Evolutionary conservation across 495 filamentous ascomycete genomes (phyloP), one percentile per base, ranked within the genome.

Genomic region (Aspergillus wentii): DNA sequence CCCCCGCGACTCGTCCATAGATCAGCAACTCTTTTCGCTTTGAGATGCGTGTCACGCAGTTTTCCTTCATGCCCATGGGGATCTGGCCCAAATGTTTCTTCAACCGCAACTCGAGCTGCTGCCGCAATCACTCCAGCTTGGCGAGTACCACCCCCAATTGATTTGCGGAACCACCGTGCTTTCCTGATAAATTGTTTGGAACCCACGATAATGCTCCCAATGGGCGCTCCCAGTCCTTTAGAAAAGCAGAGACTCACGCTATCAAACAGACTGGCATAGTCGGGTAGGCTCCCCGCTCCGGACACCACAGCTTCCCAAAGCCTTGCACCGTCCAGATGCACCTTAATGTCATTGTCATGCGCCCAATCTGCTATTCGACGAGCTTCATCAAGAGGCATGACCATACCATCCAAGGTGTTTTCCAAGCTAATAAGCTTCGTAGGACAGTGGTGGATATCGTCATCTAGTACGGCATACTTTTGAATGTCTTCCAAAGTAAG

Each of bases 151-250:
- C 90, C 91, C 1, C 91, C 91, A 43, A 95, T 79, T 2, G 74
- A 73, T 62, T 97, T 95, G 30, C 89, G 71, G 17, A 94, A 70
- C 81, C 85, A 89, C 3, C 86, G 65, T 2, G 85, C 83, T 20
- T 79, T 76, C 48, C 82, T 77, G 43, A 92, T 80, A 40, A 86
- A 80, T 0, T 62, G 57, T 40, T 73, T 59, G 8, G 62, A 71
- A 2, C 87, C 88, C 1, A 90, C 72, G 19, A 95, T 62, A 32
- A 94, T 79, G 38, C 79, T 85, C 1, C 91, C 91, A 33, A 94
- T 80, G 0, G 91, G 91, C 0, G 91, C 91, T 0, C 91, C 91
- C 0, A 97, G 68, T 0, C 88, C 86, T 62, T 97, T 97, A 17
- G 79, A 83, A 52, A 97, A 91, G 58, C 88, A 95, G 8, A 95